Evolutionary conservation across 371 early-diverging fungal species (phyloP).

Genomic region (Mucor lusitanicus): DNA sequence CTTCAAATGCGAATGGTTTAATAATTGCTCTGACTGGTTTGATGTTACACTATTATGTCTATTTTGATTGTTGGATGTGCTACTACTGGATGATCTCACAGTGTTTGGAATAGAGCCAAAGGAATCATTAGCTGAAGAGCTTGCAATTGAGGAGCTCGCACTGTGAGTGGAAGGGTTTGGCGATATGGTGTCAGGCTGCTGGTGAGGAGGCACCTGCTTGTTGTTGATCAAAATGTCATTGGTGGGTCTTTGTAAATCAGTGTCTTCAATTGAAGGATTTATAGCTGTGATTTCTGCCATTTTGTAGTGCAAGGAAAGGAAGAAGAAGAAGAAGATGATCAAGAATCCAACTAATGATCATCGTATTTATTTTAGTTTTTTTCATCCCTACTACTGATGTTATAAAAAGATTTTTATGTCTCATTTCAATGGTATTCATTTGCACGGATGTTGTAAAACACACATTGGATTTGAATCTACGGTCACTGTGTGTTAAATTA

Average conservation of each 20-base stretch:
- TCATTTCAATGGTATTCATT: not conserved
- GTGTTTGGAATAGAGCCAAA: constrained; percentile 15
- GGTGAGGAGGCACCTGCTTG: not conserved
- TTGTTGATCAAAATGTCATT: constrained; percentile 8
- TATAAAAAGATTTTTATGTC: constrained; percentile 3
- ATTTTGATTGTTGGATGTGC: constrained; percentile 30
- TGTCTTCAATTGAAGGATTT: constrained; percentile 12
- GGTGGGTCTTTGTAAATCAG: constrained; percentile 6
- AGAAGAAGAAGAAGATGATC: not conserved
- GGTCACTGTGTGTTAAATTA: not conserved
- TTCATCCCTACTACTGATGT: not conserved
- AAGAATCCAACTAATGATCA: not conserved
- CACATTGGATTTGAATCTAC: not conserved
- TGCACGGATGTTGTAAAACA: constrained; percentile 3
- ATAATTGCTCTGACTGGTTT: constrained; percentile 20
- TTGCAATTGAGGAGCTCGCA: constrained; percentile 18
- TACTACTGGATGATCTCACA: constrained; percentile 31
- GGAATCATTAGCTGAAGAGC: constrained; percentile 8
- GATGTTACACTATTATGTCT: constrained; percentile 4
- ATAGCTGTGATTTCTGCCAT: constrained; percentile 20
- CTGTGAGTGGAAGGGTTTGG: constrained; percentile 27
- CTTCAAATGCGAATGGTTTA: constrained; percentile 62
- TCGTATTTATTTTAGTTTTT: not conserved
- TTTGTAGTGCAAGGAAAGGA: not conserved
- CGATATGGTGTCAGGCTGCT: constrained; percentile 15